Evolutionary conservation across 257 asterid genomes (phyloP).

Genomic region (Solanum rostratum): DNA sequence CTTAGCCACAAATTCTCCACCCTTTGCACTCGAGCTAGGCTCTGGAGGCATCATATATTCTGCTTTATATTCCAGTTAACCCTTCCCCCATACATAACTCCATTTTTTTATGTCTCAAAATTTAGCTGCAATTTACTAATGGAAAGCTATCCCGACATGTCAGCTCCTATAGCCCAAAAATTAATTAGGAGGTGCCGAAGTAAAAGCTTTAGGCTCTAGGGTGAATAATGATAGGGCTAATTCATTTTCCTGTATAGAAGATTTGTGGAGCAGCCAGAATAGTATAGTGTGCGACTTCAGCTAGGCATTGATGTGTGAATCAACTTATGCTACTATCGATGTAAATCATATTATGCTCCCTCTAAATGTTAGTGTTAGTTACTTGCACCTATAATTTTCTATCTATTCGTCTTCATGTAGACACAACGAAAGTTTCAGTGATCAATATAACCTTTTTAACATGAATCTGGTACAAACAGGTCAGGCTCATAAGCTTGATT

Average conservation of each 20-base stretch:
- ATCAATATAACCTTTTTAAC: neutral
- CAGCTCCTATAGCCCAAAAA: neutral
- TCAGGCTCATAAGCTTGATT: neutral
- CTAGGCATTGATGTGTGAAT: neutral
- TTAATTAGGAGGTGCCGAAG: neutral
- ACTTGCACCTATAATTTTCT: neutral
- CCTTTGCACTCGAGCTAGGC: too few species aligned
- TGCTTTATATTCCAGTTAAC: neutral
- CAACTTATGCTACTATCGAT: too few species aligned
- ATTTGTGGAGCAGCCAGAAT: neutral
- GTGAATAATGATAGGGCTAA: neutral
- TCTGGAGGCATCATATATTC: neutral
- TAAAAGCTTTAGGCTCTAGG: neutral
- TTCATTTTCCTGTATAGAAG: neutral
- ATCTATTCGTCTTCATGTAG: neutral
- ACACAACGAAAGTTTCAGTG: neutral
- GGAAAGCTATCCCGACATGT: neutral
- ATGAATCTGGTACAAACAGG: neutral
- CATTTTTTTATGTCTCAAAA: neutral
- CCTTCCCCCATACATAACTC: neutral
- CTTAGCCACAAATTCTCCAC: too few species aligned
- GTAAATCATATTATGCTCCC: neutral
- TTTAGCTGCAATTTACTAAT: neutral
- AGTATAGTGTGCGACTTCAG: neutral
- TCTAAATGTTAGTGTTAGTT: neutral